Evolutionary conservation across 208 protist genomes (phyloP).

Genomic region (Acanthamoeba triangularis): DNA sequence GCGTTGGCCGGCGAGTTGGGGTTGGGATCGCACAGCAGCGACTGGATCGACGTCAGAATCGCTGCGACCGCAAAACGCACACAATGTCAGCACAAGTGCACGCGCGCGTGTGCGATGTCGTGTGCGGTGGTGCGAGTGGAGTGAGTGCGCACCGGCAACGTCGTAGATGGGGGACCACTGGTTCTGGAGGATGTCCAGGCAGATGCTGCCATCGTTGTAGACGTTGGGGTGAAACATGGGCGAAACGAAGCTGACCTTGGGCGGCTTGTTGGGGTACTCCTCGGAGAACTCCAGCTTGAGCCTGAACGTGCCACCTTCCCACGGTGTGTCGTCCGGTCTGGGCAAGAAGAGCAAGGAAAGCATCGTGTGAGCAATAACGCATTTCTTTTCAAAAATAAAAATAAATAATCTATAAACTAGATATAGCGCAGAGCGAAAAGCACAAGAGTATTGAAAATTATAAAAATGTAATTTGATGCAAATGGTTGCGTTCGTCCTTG

Average conservation of each 20-base stretch:
- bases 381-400: slow-evolving; percentile 7
- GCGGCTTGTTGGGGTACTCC: slow-evolving; percentile 98
- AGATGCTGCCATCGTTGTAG: slow-evolving; percentile 99
- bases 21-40: slow-evolving; percentile 99
- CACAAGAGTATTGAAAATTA: slow-evolving; percentile 1
- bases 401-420: not conserved
- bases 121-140: not conserved
- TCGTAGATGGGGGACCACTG: slow-evolving; percentile 99
- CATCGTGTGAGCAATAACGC: not conserved
- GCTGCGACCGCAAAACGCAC: slow-evolving; percentile 75
- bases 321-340: slow-evolving; percentile 94
- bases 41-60: slow-evolving; percentile 99
- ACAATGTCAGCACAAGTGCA: not conserved
- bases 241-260: slow-evolving; percentile 98
- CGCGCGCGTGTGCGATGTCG: not conserved
- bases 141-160: slow-evolving; percentile 92
- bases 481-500: not conserved
- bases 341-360: not conserved
- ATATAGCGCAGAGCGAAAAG: not conserved
- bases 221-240: slow-evolving; percentile 99
- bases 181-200: slow-evolving; percentile 99
- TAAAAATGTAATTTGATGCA: not conserved
- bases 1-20: slow-evolving; percentile 99
- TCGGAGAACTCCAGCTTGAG: slow-evolving; percentile 95
- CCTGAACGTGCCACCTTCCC: slow-evolving; percentile 96